A percentile compares a stretch with the other conserved stretches of the same genome.
Evolutionary conservation across 345 rosid species (phyloP).

Genomic region (Conringia planisiliqua): DNA sequence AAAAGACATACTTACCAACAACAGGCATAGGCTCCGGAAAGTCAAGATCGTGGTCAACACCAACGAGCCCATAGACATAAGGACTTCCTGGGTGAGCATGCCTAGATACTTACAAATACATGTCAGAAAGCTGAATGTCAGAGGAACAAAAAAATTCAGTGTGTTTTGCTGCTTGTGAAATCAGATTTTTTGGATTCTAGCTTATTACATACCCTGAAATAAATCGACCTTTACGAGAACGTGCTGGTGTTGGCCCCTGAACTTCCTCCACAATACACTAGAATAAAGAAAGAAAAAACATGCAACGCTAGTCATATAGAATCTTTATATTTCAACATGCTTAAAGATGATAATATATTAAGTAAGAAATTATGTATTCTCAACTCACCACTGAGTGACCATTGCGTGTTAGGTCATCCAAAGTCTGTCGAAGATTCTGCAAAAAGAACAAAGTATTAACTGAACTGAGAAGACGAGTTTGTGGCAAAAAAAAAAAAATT

Average conservation of each 20-base stretch:
- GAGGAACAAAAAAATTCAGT: neutral
- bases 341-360: neutral
- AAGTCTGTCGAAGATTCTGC: slow-evolving; percentile 98
- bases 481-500: neutral
- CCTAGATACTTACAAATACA: slow-evolving; percentile 50
- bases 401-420: slow-evolving; percentile 86
- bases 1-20: slow-evolving; percentile 52
- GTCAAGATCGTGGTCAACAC: slow-evolving; percentile 93
- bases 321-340: neutral
- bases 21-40: slow-evolving; percentile 99
- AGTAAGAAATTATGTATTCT: neutral
- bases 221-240: slow-evolving; percentile 91
- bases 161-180: neutral
- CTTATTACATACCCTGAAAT: slow-evolving; percentile 68
- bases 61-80: slow-evolving; percentile 96
- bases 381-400: slow-evolving; percentile 87
- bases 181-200: neutral
- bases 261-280: slow-evolving; percentile 99
- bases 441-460: slow-evolving; percentile 18
- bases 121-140: slow-evolving; percentile 34
- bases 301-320: neutral
- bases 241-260: slow-evolving; percentile 95
- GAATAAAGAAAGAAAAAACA: neutral
- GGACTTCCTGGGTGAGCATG: slow-evolving; percentile 99
- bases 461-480: neutral